phyloP scores from a whole-genome alignment of 2,329 filamentous ascomycete species.

The Neospermospora avenae region DNA sequence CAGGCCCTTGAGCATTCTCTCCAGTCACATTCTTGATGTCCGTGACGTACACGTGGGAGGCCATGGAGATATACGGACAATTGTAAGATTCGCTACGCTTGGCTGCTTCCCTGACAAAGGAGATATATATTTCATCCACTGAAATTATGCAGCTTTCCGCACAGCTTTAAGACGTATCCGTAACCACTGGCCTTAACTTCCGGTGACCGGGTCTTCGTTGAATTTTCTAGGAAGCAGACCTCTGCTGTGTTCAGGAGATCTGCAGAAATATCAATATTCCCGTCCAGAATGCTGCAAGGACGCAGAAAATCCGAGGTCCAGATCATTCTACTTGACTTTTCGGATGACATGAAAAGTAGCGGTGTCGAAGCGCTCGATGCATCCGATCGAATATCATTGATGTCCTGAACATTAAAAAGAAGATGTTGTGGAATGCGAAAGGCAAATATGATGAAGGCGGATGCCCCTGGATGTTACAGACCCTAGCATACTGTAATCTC shows the following conservation, averaged over 20 bases:
- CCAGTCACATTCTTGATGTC: constrained; percentile 5
- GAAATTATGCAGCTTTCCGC: constrained; percentile 21
- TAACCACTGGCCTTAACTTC: constrained; percentile 10
- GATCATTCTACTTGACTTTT: constrained; percentile 1
- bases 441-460: background rate
- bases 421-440: background rate
- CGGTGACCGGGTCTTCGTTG: constrained; percentile 23
- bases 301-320: background rate
- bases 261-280: background rate
- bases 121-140: constrained; percentile 7
- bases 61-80: constrained; percentile 17
- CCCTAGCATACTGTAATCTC: background rate
- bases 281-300: background rate
- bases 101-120: constrained; percentile 19
- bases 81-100: constrained; percentile 17
- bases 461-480: background rate
- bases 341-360: background rate
- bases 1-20: constrained; percentile 4
- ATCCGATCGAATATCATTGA: background rate
- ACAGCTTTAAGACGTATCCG: background rate
- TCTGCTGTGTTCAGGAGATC: constrained; percentile 8
- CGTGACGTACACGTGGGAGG: constrained; percentile 20
- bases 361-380: background rate
- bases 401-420: background rate
- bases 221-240: background rate